Conservation (phyloP, 352 stramenopile genomes). For the Blastocystis sp. region DNA sequence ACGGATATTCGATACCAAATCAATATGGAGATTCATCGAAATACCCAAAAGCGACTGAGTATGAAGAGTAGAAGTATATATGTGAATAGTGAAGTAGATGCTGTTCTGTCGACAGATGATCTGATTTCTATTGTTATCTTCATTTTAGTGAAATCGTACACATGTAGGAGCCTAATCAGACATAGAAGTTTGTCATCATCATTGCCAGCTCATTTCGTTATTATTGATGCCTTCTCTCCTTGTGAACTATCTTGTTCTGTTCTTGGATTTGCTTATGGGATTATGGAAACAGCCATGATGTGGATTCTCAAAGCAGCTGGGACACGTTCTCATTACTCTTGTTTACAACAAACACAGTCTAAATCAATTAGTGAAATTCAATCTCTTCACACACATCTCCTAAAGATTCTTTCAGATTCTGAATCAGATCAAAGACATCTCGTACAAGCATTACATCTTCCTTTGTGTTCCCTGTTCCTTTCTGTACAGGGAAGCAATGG, state of each 20-base stretch:
- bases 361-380: constrained; percentile 2
- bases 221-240: constrained; percentile 42
- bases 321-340: background rate
- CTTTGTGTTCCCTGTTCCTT: background rate
- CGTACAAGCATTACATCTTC: constrained; percentile 40
- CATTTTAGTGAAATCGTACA: constrained; percentile 49
- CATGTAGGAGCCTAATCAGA: background rate
- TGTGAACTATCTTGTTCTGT: constrained; percentile 44
- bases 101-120: constrained; percentile 39
- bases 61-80: background rate
- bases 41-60: background rate
- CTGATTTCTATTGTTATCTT: constrained; percentile 46
- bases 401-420: background rate
- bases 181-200: constrained; percentile 43
- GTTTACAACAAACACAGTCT: background rate
- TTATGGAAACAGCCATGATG: constrained; percentile 43
- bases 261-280: constrained; percentile 35
- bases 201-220: constrained; percentile 18
- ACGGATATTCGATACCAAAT: constrained; percentile 50
- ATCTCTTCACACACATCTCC: background rate
- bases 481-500: background rate
- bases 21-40: constrained; percentile 28
- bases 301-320: constrained; percentile 47
- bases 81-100: background rate
- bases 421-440: constrained; percentile 27